Evolutionary conservation across 805 yeast genomes (phyloP), one percentile per base, ranked within the genome.

Genomic region (Cyberlindnera xishuangbannaensis): DNA sequence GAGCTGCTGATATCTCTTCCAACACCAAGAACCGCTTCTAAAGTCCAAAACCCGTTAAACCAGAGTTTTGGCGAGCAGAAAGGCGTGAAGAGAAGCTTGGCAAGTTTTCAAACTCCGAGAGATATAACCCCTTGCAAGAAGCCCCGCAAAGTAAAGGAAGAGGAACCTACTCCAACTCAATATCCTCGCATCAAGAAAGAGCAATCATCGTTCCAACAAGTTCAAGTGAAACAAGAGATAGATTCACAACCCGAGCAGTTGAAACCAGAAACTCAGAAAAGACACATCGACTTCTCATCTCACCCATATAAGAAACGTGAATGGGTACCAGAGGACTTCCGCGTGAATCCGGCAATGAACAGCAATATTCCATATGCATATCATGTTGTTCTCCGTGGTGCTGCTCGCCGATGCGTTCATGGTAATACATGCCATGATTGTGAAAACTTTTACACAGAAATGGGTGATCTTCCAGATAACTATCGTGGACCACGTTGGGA

Each of bases 311-410:
- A 34, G 16, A 33, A 41, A 11, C 48, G 64, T 4, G 49, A 49
- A 9, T 64, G 69, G 69, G 51, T 56, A 8, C 52, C 58, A 3
- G 57, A 51, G 19, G 70, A 65, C 36, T 65, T 65, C 41, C 50
- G 57, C 15, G 49, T 59, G 13, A 64, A 65, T 32, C 62, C 62
- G 4, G 35, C 43, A 4, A 37, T 35, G 31, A 61, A 58, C 27
- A 47, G 48, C n/a, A 44, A 51, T 8, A 14, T 41, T 6, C 38
- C 37, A 4, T 47, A 47, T 34, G 68, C 69, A 3, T 62, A 48
- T 31, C 48, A 55, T 9, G 59, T 58, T 21, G 59, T 58, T 3
- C 34, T 59, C 2, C 39, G 69, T 12, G 68, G 65, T 4, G 43
- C 47, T 2, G 39, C 44, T 8, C 47, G 67, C 4, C 40, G 47